These are phyloP conservation scores for Pleurostoma richardsiae DNA, from an alignment of 2,329 filamentous ascomycete genomes.

Conservation along the genomic window DNA sequence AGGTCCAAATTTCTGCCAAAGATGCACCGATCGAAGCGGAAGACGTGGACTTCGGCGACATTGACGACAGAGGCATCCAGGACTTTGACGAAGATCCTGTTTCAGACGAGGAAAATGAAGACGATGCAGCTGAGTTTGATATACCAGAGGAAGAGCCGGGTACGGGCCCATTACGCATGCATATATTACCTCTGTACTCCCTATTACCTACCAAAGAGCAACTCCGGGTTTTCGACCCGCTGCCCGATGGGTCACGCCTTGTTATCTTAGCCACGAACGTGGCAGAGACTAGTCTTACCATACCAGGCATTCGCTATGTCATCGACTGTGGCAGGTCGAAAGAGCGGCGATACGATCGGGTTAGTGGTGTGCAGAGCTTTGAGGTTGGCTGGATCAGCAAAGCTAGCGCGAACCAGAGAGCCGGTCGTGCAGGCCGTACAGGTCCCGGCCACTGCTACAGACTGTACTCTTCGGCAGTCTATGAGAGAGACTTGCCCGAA, in stretches of 20 bases:
- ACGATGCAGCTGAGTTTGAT: conserved; percentile 60
- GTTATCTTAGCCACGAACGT: conserved; percentile 95
- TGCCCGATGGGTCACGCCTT: conserved; percentile 76
- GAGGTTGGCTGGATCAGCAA: conserved; percentile 97
- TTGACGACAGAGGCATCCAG: conserved; percentile 54
- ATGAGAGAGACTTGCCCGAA: conserved; percentile 80
- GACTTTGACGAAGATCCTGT: conserved; percentile 56
- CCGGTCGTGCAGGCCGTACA: conserved; percentile 91
- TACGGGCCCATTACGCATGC: conserved; percentile 66
- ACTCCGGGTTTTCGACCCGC: conserved; percentile 79
- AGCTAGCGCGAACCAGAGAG: conserved; percentile 85
- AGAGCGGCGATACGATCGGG: conserved; percentile 82
- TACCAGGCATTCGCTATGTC: conserved; percentile 90
- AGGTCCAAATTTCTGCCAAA: conserved; percentile 69
- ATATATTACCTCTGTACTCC: conserved; percentile 91
- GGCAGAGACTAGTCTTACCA: conserved; percentile 94
- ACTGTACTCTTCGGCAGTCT: conserved; percentile 91
- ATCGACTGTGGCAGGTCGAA: conserved; percentile 93
- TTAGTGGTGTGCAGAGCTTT: conserved; percentile 91
- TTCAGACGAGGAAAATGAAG: conserved; percentile 56
- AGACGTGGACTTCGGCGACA: conserved; percentile 76
- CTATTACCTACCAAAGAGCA: conserved; percentile 87
- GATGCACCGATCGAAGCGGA: conserved; percentile 80
- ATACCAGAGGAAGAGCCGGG: conserved; percentile 60
- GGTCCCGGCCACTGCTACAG: conserved; percentile 94